Percentiles rank a stretch among this genome's conserved stretches.
Evolutionary conservation across 345 rosid genomes (phyloP).

Genomic region (Citrus sinensis): DVS_A1.0 CM039163.1:17128501-17129000

Average conservation of each 20-base stretch:
- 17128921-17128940: not conserved
- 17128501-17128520: conserved; percentile 49
- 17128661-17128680: not conserved
- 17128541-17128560: conserved; percentile 41
- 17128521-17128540: conserved; percentile 37
- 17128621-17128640: conserved; percentile 3
- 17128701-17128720: too few species aligned
- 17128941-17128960: too few species aligned
- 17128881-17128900: not conserved
- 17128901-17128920: not conserved
- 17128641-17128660: not conserved
- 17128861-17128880: not conserved
- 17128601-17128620: conserved; percentile 47
- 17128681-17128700: not conserved
- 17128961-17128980: too few species aligned
- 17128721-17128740: too few species aligned
- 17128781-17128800: not conserved
- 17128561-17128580: conserved; percentile 36
- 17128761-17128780: not conserved
- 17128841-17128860: not conserved
- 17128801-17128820: not conserved
- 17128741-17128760: too few species aligned
- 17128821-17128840: too few species aligned
- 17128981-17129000: too few species aligned
- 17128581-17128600: conserved; percentile 43